Evolutionary conservation across 169 alveolate genomes (phyloP), one percentile per base, ranked within the genome.

Genomic region (Eimeria sp.): DNA sequence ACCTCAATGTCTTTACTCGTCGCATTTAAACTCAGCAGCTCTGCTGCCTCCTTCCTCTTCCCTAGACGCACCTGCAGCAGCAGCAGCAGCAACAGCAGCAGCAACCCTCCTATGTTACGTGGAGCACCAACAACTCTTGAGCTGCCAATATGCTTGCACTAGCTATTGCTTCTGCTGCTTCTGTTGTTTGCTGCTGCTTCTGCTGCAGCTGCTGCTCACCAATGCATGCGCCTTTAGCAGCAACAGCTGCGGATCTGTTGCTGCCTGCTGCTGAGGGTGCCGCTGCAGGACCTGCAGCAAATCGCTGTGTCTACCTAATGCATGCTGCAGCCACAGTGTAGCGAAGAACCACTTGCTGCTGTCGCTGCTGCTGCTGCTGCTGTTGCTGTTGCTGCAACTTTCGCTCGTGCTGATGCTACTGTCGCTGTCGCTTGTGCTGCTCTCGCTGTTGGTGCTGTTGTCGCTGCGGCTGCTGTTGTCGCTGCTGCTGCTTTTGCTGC

Each of bases 71-170:
- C 87, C 87, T 76, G 61, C 87, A 76, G 87, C 80, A 70, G 87
- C 87, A 76, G 87, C 87, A 76, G 87, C 87, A 76, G 87, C 87
- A 70, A 47, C 80, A 70, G 45, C 80, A 70, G 80, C 80, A 70
- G 80, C 61, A 27, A 16, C 49, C 80, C 80, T 27, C 47, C 47
- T 70, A 7, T n/a, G 18, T 9, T 16, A 61, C 20, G 70, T 18
- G 40, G n/a, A 70, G 80, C 40, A 70, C 49, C 80, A 70, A 47
- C 45, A n/a, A 34, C 80, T 34, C 47, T 10, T 34, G 7, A 34
- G 49, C 49, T 9, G 7, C 49, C 40, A 11, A 70, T 18, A 27
- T n/a, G 80, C 27, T 34, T 25, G 47, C 47, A 10, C 20, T n/a
- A 27, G 4, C 80, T 13, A 47, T 47, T 27, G 80, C 80, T 27